phyloP scores from a whole-genome alignment of 1,284 basidiomycete genomes.

The Trichosporon inkin region DNA sequence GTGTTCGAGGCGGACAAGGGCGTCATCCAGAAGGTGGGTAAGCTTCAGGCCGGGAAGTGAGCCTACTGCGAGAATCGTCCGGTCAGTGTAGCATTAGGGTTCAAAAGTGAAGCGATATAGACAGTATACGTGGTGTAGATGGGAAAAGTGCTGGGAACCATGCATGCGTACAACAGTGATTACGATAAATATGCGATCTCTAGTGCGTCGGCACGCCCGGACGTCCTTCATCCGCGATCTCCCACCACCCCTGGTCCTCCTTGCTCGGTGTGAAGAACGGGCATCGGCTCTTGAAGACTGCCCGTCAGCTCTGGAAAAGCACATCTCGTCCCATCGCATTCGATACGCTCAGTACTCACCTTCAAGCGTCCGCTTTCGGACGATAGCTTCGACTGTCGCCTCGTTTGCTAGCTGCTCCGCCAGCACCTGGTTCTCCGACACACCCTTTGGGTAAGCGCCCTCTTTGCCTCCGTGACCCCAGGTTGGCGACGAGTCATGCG shows the following conservation, averaged over 20 bases:
- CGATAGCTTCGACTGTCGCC: slow-evolving; percentile 70
- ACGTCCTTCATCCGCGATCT: slow-evolving; percentile 47
- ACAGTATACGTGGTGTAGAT: neutral
- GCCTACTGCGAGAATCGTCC: too few species aligned
- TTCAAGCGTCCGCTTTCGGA: slow-evolving; percentile 69
- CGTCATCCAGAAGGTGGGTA: slow-evolving; percentile 16
- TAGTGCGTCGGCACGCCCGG: slow-evolving; percentile 6
- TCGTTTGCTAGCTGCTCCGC: slow-evolving; percentile 75
- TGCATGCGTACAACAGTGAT: slow-evolving; percentile 9
- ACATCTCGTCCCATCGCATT: neutral
- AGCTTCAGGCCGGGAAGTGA: neutral
- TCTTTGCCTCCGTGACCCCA: slow-evolving; percentile 20
- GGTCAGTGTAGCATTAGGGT: neutral
- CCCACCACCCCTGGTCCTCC: slow-evolving; percentile 68
- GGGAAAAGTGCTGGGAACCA: slow-evolving; percentile 45
- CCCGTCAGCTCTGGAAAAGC: neutral
- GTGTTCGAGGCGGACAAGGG: slow-evolving; percentile 56
- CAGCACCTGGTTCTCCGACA: slow-evolving; percentile 70
- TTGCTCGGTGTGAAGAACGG: slow-evolving; percentile 68
- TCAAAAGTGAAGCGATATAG: neutral
- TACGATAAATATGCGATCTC: neutral
- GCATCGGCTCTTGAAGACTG: slow-evolving; percentile 77
- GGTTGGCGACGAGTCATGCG: neutral
- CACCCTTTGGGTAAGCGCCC: slow-evolving; percentile 54
- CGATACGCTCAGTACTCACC: slow-evolving; percentile 54